Evolutionary conservation across 1,284 basidiomycete genomes (phyloP), one percentile per base, ranked within the genome.

Genomic region (Ceratorhiza oryzae-sativae): DNA sequence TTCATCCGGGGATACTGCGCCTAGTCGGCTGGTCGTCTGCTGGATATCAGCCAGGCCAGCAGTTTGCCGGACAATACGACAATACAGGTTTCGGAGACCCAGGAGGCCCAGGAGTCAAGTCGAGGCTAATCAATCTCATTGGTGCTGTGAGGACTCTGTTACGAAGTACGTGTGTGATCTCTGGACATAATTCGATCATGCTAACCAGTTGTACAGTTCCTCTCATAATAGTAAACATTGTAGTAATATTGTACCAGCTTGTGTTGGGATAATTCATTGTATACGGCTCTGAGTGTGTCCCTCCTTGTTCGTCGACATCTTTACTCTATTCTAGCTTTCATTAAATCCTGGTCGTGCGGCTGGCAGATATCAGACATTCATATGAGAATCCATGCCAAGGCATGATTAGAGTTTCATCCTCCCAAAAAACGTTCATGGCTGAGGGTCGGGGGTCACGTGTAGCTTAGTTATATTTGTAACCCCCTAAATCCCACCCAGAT

Each of bases 11-110:
- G 73, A 25, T 77, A 15, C 9, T 25, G 12, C 36, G 18, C 20
- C 5, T 15, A 98, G 96, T 98, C 79, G 96, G 96, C 65, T 98
- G 95, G 95, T 91, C 93, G n/a, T 86, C 92, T 6, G 83, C 87
- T 36, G 62, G 62, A 5, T 49, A 65, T n/a, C 63, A 68, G 23
- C 63, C 63, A 1, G 63, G 49, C 4, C 85, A 86, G 75, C 82
- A 86, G 12, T 72, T 75, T 23, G 72, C 73, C 63, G 45, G 72
- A 34, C 86, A 86, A 78, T 84, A 83, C 73, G 79, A 80, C 39
- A 87, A 85, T 71, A 80, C 84, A 20, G 84, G 82, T 25, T 92
- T 87, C 78, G 68, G 83, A 79, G 75, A 73, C 36, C 73, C 86
- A 82, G 76, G 82, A 78, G 78, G 93, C 93, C 34, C 81, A 87